Base-by-base conservation (phyloP, 306 rosid genomes). In the Sophora flavescens region DNA sequence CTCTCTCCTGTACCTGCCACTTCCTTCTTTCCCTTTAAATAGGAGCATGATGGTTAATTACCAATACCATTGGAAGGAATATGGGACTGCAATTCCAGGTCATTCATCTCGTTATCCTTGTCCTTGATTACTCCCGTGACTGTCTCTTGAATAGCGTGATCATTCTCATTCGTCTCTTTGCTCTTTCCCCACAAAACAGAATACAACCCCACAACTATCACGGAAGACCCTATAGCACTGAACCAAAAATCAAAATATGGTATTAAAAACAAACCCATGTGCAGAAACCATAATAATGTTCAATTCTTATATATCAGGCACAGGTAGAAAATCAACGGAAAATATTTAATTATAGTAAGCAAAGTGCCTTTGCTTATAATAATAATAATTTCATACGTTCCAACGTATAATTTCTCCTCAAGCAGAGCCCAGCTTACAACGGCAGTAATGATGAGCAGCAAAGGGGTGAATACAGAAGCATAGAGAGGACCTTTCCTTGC, bases 401-500 rank as follows among this genome's bases (percentile, higher is more conserved):
- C 97, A 10, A 81, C 65, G 33, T 84, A 83, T 54, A 93, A 51
- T 54, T 87, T 47, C 67, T 93, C 91, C 0, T 63, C 77, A 41
- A 93, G 93, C 32, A 93, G 66, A 22, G 89, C 87, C 98, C 98
- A 93, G 41, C 94, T 89, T 6, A 82, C 7, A 58, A 90, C 5
- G 17, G 93, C 91, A 3, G 87, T 88, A 42, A 90, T 35, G 28
- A 93, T 78, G 14, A 90, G 93, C 72, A 79, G 58, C 79, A 93
- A 62, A 47, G 98, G 96, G 72, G 80, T 77, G 89, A 93, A 93
- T 28, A 90, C 86, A 1, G 96, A 87, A 44, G 69, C 96, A 56
- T 89, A 93, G 36, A 93, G 90, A 57, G 96, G 90, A 16, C 98
- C 98, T 82, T 88, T 89, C 63, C 72, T 84, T 47, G 85, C 93